These are phyloP conservation scores for Plectosphaerella plurivora DNA, from an alignment of 2,329 filamentous ascomycete genomes.

Conservation along the genomic window DNA sequence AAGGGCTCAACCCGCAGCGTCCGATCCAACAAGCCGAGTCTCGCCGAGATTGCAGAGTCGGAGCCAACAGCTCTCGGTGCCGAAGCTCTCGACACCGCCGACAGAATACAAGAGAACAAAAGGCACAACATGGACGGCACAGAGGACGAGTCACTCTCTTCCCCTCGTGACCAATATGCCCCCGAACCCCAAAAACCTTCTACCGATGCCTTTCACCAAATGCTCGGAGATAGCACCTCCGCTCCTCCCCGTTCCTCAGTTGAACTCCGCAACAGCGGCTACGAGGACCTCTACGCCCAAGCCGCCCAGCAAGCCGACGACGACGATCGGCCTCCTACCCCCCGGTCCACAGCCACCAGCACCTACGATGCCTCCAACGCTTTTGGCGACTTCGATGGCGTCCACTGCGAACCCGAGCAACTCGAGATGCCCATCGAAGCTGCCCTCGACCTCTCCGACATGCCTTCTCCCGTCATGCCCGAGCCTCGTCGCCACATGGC, in stretches of 20 bases:
- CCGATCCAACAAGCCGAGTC: slow-evolving; percentile 43
- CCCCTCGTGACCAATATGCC: not conserved
- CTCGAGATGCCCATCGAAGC: slow-evolving; percentile 17
- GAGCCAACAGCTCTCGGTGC: slow-evolving; percentile 47
- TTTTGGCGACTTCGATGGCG: slow-evolving; percentile 79
- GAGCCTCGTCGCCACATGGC: slow-evolving; percentile 14
- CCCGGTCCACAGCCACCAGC: slow-evolving; percentile 29
- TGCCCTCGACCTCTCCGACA: slow-evolving; percentile 13
- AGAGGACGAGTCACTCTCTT: not conserved
- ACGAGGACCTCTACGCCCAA: not conserved
- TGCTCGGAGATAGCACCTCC: slow-evolving; percentile 20
- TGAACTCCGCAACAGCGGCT: not conserved
- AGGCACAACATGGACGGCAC: slow-evolving; percentile 12
- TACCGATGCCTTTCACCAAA: slow-evolving; percentile 27
- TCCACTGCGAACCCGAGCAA: slow-evolving; percentile 61
- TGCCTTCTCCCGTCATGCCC: slow-evolving; percentile 13
- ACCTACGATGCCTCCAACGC: slow-evolving; percentile 54
- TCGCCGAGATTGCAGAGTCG: slow-evolving; percentile 54
- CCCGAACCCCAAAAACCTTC: slow-evolving; percentile 14
- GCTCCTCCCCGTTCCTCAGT: not conserved
- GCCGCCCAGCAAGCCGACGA: not conserved
- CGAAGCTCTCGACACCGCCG: slow-evolving; percentile 50
- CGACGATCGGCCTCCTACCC: slow-evolving; percentile 19
- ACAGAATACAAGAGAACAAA: slow-evolving; percentile 33
- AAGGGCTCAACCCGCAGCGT: slow-evolving; percentile 49